These are phyloP conservation scores for Bacterosira constricta DNA, from an alignment of 108 stramenopile genomes.

Conservation along the genomic window DNA sequence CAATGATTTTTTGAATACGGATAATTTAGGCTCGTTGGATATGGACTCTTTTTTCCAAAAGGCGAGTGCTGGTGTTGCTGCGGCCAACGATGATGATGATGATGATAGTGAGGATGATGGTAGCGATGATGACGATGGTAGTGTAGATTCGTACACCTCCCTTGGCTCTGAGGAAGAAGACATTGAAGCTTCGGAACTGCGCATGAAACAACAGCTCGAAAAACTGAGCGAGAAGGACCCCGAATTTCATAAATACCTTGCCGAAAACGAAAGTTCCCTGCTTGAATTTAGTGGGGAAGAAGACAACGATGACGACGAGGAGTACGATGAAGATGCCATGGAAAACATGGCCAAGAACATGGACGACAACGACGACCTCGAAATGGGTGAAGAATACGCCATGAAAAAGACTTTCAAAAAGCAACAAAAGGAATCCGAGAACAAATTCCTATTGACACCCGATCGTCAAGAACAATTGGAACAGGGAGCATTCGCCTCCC, in stretches of 20 bases:
- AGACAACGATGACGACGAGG: conserved; percentile 58
- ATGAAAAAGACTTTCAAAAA: conserved; percentile 12
- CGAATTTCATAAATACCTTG: conserved; percentile 88
- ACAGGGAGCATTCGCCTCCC: conserved; percentile 69
- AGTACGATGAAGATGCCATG: conserved; percentile 28
- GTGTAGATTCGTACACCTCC: conserved; percentile 39
- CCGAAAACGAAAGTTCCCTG: conserved; percentile 81
- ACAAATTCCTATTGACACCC: conserved; percentile 53
- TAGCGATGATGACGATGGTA: conserved; percentile 39
- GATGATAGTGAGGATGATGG: conserved; percentile 3
- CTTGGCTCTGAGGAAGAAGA: conserved; percentile 79
- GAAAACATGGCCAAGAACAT: conserved; percentile 1
- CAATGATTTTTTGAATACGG: conserved; percentile 31
- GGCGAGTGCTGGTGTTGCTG: conserved; percentile 17
- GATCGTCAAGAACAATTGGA: conserved; percentile 56
- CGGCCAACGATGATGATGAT: conserved; percentile 45
- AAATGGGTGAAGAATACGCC: conserved; percentile 11
- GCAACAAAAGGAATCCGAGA: conserved; percentile 12
- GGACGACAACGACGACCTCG: neutral
- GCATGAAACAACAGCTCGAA: conserved; percentile 80
- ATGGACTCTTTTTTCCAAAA: conserved; percentile 48
- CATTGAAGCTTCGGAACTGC: conserved; percentile 66
- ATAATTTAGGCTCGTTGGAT: conserved; percentile 47
- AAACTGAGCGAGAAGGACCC: conserved; percentile 82
- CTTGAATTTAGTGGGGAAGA: conserved; percentile 72